Base-by-base conservation (phyloP, 495 filamentous ascomycete species). In the Xylaria bambusicola region DNA sequence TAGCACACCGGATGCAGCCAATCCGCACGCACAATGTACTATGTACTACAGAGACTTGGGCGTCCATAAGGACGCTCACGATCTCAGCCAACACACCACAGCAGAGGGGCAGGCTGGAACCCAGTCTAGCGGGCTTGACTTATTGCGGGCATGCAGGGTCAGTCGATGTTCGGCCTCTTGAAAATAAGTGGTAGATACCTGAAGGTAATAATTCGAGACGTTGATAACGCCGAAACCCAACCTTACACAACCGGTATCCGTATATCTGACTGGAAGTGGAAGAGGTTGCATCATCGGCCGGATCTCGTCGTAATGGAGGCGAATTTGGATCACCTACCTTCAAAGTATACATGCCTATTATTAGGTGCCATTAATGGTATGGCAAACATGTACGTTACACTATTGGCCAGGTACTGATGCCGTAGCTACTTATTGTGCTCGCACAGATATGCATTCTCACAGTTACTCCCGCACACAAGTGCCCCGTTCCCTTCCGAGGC, bases 1-100 rank as follows among this genome's bases (percentile, higher is more conserved):
- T 58, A 48, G 15, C 23, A 15, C 35, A 40, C 26, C 45, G 55
- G 55, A 49, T 41, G 55, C 23, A 29, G 33, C 44, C 33, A 49
- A 48, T 36, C 15, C 44, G 44, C 35, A 18, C 35, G 26, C 31
- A 49, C n/a, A n/a, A n/a, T n/a, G n/a, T n/a, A n/a, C n/a, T n/a
- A 49, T 49, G 35, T 40, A 12, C 33, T 41, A 57, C 1, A 10
- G 35, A 12, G 33, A 47, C 31, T 35, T 31, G 29, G 29, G 10
- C 5, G 29, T 33, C 29, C 29, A 33, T 10, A 10, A 33, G 29
- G 29, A 33, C 5, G 29, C 10, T 10, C 29, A 33, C 29, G 29
- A 33, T 33, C 29, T 33, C n/a, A n/a, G n/a, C n/a, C n/a, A n/a
- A n/a, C n/a, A n/a, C n/a, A n/a, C n/a, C n/a, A n/a, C n/a, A n/a